phyloP scores from a whole-genome alignment of 2,329 filamentous ascomycete genomes.

The Diaporthe sp. region DNA sequence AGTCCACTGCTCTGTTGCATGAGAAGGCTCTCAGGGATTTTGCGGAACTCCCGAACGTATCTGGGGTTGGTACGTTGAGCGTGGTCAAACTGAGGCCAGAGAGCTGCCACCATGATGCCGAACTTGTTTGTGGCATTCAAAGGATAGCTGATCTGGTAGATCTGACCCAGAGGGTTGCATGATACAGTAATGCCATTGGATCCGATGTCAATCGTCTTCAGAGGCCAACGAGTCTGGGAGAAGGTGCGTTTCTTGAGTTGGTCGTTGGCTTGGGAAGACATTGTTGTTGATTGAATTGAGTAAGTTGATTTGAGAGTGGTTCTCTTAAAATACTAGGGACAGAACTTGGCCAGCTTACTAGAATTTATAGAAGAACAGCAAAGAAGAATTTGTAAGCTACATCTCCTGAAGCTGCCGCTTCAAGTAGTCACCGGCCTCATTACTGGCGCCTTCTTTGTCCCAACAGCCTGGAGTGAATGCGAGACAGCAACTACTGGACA shows the following conservation, averaged over 20 bases:
- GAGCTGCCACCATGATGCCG: conserved; percentile 41
- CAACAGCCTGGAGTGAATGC: not conserved
- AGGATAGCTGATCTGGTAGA: conserved; percentile 35
- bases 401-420: not conserved
- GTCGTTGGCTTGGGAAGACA: not conserved
- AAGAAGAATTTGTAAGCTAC: not conserved
- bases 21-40: conserved; percentile 36
- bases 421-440: not conserved
- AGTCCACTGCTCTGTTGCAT: not conserved
- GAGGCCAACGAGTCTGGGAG: not conserved
- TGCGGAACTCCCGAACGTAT: conserved; percentile 40
- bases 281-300: not conserved
- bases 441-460: not conserved
- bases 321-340: not conserved
- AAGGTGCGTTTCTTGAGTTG: conserved; percentile 24
- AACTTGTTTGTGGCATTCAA: conserved; percentile 16
- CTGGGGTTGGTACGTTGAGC: conserved; percentile 31
- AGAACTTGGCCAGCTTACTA: too few species aligned
- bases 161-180: conserved; percentile 37
- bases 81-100: conserved; percentile 42
- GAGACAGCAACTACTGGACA: too few species aligned
- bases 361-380: not conserved
- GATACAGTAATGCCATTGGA: conserved; percentile 37
- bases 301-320: not conserved
- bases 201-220: conserved; percentile 40